Base-by-base conservation (phyloP, 768 basidiomycete species). In the Lanmaoa pseudosensibilis region DNA sequence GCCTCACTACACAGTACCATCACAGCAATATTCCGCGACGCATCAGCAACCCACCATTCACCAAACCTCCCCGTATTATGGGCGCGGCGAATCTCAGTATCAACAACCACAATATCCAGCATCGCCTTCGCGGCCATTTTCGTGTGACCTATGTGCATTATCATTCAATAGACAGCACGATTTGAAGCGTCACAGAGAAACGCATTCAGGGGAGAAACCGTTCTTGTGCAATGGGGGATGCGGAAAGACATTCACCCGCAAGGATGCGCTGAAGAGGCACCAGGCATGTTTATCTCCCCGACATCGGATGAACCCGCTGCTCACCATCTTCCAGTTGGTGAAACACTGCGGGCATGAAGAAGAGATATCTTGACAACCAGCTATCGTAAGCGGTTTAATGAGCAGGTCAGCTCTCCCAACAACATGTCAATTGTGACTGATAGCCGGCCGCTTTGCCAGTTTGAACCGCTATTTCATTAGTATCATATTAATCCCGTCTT, bases 81-180 rank as follows among this genome's bases (percentile, higher is more conserved):
- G 68, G n/a, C 74, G 73, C 27, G 50, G 57, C 34, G 67, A 68
- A 37, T 46, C 65, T n/a, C 58, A 50, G 5, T 65, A 59, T 51
- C 65, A 51, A 27, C 67, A 52, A 46, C 66, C 77, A 38, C 82
- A 83, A 54, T 84, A 83, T 68, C 79, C 84, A 27, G 75, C 81
- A 38, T 81, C 84, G n/a, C 80, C 84, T 8, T 69, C 76, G 18
- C 80, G 85, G 38, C 86, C 86, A 19, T 88, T 83, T 63, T 76
- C 82, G 11, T 88, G 87, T 57, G 85, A 87, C 62, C 69, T 90
- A 60, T 93, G 90, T 69, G 80, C 88, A 12, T 70, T 92, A 59
- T 91, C 90, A 21, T 93, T 93, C 76, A 90, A 90, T 67, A 83
- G 90, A 43, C 88, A 90, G 68, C 90, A 93, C 67, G 90, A 93